Conservation (phyloP, 2,329 filamentous ascomycete genomes). For the Hymenoscyphus fructigenus region DNA sequence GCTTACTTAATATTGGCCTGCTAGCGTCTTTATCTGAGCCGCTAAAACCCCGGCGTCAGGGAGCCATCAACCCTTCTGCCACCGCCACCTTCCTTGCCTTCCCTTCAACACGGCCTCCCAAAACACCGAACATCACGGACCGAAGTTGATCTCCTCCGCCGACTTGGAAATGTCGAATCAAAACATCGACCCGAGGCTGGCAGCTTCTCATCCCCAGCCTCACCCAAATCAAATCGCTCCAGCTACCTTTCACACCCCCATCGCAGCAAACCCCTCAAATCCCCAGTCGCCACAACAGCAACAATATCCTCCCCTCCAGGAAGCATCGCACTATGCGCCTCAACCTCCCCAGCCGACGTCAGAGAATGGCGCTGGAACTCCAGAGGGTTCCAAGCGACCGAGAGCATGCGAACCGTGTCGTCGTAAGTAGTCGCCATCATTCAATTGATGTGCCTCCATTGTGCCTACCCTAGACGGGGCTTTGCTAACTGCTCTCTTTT, state of each 20-base stretch:
- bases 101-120: no score
- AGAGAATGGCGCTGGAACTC: constrained; percentile 1
- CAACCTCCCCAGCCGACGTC: constrained; percentile 24
- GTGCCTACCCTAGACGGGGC: not conserved
- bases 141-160: no score
- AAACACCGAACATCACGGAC: not conserved
- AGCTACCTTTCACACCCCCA: constrained; percentile 8
- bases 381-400: constrained; percentile 36
- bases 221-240: constrained; percentile 4
- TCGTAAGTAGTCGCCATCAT: constrained; percentile 31
- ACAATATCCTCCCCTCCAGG: constrained; percentile 15
- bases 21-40: not conserved
- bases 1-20: not conserved
- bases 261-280: constrained; percentile 14
- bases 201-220: constrained; percentile 6
- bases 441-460: not conserved
- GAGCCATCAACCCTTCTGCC: not conserved
- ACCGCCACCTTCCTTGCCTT: not conserved
- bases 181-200: constrained; percentile 6
- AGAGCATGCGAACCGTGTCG: constrained; percentile 45
- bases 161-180: no score
- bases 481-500: not conserved
- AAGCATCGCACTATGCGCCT: constrained; percentile 23
- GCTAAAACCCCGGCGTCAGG: not conserved
- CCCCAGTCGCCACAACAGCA: constrained; percentile 13